Evolutionary conservation across 345 rosid species (phyloP).

Genomic region (Melastoma malabathricum): DNA sequence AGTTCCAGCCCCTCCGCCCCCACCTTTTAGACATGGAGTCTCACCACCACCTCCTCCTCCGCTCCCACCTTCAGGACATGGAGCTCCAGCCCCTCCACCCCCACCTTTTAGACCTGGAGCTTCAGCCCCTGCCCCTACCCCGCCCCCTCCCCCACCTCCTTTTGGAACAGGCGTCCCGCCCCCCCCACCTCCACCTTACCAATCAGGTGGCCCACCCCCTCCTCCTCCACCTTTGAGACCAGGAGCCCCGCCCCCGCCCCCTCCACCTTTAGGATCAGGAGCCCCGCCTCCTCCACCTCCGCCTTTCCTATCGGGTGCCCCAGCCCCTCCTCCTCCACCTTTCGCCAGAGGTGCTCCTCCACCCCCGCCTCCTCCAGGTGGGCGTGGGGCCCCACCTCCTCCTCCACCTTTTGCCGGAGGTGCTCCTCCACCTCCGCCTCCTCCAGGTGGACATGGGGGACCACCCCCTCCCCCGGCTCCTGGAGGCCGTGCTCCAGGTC

Average conservation of each 20-base stretch:
- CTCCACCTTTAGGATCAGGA: slow-evolving; percentile 26
- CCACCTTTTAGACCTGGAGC: slow-evolving; percentile 17
- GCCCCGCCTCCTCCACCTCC: slow-evolving; percentile 57
- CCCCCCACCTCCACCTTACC: slow-evolving; percentile 21
- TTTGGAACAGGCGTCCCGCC: slow-evolving; percentile 2
- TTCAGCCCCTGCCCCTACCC: not conserved
- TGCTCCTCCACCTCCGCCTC: slow-evolving; percentile 30
- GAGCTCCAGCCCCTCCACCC: slow-evolving; percentile 26
- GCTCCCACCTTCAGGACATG: slow-evolving; percentile 21
- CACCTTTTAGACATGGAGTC: slow-evolving; percentile 14
- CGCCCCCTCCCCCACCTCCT: slow-evolving; percentile 17
- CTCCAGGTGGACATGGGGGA: slow-evolving; percentile 30
- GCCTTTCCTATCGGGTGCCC: slow-evolving; percentile 17
- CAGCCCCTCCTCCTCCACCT: slow-evolving; percentile 20
- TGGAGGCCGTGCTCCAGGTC: slow-evolving; percentile 43
- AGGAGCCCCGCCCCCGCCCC: slow-evolving; percentile 12
- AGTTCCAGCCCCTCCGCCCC: slow-evolving; percentile 28
- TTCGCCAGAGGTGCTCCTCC: slow-evolving; percentile 10
- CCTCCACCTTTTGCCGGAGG: slow-evolving; percentile 30
- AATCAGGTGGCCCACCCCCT: slow-evolving; percentile 11
- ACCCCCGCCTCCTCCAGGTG: slow-evolving; percentile 20
- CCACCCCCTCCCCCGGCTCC: slow-evolving; percentile 61
- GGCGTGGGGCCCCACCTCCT: slow-evolving; percentile 15
- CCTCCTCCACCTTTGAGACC: slow-evolving; percentile 22
- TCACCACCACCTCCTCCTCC: slow-evolving; percentile 15